A percentile compares a stretch with the other conserved stretches of the same genome.
These are phyloP conservation scores for Citrus reticulata DNA, from an alignment of 345 rosid genomes.

Conservation along the genomic window DNA sequence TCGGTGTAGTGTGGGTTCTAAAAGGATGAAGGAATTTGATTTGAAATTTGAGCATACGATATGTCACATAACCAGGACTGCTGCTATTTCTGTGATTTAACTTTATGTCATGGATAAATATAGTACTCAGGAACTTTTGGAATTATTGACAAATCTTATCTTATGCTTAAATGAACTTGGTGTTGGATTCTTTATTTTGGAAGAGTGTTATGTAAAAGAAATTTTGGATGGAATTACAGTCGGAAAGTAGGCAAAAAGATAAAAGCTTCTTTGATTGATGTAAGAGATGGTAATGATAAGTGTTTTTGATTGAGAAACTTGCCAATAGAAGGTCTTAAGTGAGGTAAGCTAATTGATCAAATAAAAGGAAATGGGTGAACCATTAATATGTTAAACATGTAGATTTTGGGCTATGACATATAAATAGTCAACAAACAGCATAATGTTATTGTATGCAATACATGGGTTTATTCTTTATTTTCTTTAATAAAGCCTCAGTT, in stretches of 20 bases:
- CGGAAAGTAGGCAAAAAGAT: background rate
- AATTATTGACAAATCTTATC: background rate
- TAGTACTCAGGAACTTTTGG: background rate
- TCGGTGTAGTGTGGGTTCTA: too few relatives aligned
- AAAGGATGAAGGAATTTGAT: too few relatives aligned
- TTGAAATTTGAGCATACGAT: too few relatives aligned
- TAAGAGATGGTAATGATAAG: background rate
- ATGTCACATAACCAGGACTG: background rate
- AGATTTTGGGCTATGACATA: background rate
- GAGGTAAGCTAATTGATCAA: background rate
- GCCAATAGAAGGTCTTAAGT: background rate
- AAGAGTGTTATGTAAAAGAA: too few relatives aligned
- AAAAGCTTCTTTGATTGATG: background rate
- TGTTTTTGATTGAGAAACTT: background rate
- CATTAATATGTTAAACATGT: too few relatives aligned
- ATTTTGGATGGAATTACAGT: too few relatives aligned
- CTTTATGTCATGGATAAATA: background rate
- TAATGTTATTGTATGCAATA: background rate
- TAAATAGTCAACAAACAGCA: background rate
- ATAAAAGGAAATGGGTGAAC: background rate
- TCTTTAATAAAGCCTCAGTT: background rate
- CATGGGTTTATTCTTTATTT: background rate
- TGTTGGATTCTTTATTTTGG: too few relatives aligned
- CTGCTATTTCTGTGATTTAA: background rate
- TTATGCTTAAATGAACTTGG: background rate